These are phyloP conservation scores for Teunomyces aglyptinius DNA, from an alignment of 805 yeast species.

Conservation along the genomic window DNA sequence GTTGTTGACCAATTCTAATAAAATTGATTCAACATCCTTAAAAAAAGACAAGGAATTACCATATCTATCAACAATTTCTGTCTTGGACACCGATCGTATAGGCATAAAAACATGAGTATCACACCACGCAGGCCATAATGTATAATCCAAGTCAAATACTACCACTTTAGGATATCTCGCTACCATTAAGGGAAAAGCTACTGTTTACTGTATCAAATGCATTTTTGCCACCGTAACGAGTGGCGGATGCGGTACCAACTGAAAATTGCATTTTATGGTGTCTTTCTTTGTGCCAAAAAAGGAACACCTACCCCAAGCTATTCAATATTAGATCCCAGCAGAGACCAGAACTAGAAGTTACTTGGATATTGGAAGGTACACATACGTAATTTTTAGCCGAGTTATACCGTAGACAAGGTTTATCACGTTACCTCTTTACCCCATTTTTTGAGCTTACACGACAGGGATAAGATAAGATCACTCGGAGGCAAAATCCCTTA, in stretches of 20 bases:
- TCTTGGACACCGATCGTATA: conserved; percentile 17
- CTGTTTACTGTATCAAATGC: background rate
- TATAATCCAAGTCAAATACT: conserved; percentile 74
- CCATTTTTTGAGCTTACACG: conserved; percentile 3
- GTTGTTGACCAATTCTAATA: conserved; percentile 48
- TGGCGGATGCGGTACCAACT: no score
- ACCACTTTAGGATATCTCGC: conserved; percentile 42
- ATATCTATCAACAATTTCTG: conserved; percentile 47
- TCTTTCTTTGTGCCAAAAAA: background rate
- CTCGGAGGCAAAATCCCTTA: conserved; percentile 3
- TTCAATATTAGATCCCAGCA: no score
- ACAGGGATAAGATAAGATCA: conserved; percentile 2
- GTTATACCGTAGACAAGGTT: background rate
- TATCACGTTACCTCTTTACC: background rate
- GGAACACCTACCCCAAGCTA: no score
- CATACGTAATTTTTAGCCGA: background rate
- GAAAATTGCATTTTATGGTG: background rate
- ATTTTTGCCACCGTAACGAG: background rate
- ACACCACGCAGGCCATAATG: conserved; percentile 84
- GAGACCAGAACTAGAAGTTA: background rate
- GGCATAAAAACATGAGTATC: conserved; percentile 70
- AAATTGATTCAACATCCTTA: conserved; percentile 64
- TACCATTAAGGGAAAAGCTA: background rate
- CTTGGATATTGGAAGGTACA: background rate
- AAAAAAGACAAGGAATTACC: conserved; percentile 60